phyloP scores from a whole-genome alignment of 441 rosid genomes.

The Hypseocharis bilobata region DNA sequence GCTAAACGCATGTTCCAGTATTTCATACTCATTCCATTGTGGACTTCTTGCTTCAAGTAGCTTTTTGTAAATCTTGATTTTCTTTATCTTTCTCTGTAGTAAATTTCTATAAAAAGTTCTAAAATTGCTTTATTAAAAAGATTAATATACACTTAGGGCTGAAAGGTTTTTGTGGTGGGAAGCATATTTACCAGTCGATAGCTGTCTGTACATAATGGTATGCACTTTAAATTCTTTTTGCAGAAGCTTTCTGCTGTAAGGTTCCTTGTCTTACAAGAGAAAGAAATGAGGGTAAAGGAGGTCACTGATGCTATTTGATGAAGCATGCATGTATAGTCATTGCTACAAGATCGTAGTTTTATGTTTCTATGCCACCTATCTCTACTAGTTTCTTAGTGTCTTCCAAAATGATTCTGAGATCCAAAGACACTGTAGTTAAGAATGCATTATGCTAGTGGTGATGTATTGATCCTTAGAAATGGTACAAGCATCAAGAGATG shows the following conservation, averaged over 20 bases:
- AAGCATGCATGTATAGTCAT: background rate
- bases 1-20: too few species aligned
- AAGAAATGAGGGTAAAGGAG: background rate
- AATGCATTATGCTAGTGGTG: background rate
- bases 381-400: background rate
- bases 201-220: background rate
- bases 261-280: background rate
- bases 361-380: background rate
- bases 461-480: background rate
- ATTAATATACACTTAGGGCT: too few species aligned
- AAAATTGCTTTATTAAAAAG: too few species aligned
- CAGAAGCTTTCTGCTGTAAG: background rate
- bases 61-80: too few species aligned
- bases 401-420: background rate
- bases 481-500: background rate
- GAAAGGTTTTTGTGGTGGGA: too few species aligned
- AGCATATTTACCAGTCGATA: background rate
- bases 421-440: background rate
- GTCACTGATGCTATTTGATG: background rate
- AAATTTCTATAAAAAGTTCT: too few species aligned
- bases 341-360: background rate
- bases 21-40: background rate
- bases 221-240: background rate
- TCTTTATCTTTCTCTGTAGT: too few species aligned
- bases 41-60: background rate